A percentile compares a stretch with the other conserved stretches of the same genome.
Conservation (phyloP, 768 basidiomycete genomes). For the Collybia mongolica region DNA sequence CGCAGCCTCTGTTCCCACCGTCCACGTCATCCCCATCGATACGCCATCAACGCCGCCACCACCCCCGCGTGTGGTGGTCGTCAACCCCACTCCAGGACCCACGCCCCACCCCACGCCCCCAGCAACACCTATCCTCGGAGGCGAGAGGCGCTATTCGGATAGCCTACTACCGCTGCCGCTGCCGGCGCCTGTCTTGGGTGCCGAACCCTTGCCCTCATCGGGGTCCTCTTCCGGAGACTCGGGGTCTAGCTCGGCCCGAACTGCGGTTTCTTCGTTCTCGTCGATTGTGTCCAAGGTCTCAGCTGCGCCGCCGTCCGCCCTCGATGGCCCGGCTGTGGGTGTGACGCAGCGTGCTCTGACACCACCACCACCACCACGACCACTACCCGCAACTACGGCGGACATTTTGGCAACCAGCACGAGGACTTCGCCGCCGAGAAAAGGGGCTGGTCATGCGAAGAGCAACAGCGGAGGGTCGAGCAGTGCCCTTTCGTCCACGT, state of each 20-base stretch:
- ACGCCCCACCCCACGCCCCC: conserved; percentile 81
- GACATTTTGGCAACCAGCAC: too few relatives aligned
- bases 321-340: neutral
- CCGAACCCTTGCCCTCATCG: neutral
- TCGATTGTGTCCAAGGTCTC: neutral
- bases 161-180: neutral
- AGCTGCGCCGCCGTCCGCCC: too few relatives aligned
- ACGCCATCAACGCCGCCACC: conserved; percentile 11
- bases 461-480: neutral
- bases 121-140: conserved; percentile 46
- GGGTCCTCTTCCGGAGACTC: neutral
- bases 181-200: neutral
- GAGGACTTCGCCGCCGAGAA: too few relatives aligned
- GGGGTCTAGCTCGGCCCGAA: neutral
- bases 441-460: neutral
- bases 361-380: neutral
- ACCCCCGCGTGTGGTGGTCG: conserved; percentile 61
- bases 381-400: neutral
- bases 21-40: conserved; percentile 4
- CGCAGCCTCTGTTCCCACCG: neutral
- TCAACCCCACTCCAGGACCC: conserved; percentile 76
- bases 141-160: neutral
- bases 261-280: neutral
- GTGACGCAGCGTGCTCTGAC: neutral
- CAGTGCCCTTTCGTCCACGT: too few relatives aligned